Conservation (phyloP, 1,139 yeast genomes). For the Candida sp. region DNA sequence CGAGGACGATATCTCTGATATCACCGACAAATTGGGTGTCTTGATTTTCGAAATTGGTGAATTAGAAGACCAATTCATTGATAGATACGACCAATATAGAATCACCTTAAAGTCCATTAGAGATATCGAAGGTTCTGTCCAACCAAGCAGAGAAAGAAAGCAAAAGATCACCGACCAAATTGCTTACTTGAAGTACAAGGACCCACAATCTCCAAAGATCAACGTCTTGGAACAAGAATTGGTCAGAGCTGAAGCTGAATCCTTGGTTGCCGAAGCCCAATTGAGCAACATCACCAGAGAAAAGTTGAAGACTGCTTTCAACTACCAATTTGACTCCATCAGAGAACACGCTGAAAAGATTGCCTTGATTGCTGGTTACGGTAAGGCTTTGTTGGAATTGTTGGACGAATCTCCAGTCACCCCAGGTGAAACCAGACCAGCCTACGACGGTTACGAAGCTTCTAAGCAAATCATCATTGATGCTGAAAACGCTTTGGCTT, state of each 20-base stretch:
- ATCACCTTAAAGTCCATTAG: slow-evolving; percentile 93
- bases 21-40: slow-evolving; percentile 97
- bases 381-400: slow-evolving; percentile 95
- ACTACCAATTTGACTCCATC: slow-evolving; percentile 95
- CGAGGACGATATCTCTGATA: slow-evolving; percentile 97
- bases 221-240: slow-evolving; percentile 97
- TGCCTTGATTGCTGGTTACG: slow-evolving; percentile 98
- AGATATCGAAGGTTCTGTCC: slow-evolving; percentile 97
- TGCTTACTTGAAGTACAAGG: slow-evolving; percentile 97
- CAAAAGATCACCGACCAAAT: slow-evolving; percentile 97
- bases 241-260: slow-evolving; percentile 99
- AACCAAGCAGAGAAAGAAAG: slow-evolving; percentile 98
- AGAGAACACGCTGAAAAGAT: slow-evolving; percentile 97
- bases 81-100: slow-evolving; percentile 98
- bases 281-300: slow-evolving; percentile 97
- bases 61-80: slow-evolving; percentile 97
- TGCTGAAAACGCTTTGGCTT: slow-evolving; percentile 94
- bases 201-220: slow-evolving; percentile 96
- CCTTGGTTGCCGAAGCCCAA: slow-evolving; percentile 99
- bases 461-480: slow-evolving; percentile 97
- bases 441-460: slow-evolving; percentile 98
- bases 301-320: slow-evolving; percentile 96
- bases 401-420: slow-evolving; percentile 97
- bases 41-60: slow-evolving; percentile 96
- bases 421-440: slow-evolving; percentile 99